Percentiles rank a stretch among this genome's conserved stretches.
Evolutionary conservation across 2,329 filamentous ascomycete genomes (phyloP).

Genomic region (Stachybotrys chartarum): DNA sequence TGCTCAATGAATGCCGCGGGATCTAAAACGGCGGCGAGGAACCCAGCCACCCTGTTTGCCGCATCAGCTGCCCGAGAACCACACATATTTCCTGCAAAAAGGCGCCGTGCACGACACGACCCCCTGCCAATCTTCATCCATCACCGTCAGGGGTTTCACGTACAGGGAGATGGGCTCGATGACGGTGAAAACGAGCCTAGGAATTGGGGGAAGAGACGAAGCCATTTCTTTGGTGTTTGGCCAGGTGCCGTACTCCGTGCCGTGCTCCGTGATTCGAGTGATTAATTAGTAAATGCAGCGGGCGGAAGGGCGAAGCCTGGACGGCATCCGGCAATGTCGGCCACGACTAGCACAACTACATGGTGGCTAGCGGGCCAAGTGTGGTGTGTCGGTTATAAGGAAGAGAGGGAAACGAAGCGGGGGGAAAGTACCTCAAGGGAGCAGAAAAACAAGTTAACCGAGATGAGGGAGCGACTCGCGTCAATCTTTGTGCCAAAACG

Average conservation of each 20-base stretch:
- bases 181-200: conserved; percentile 59
- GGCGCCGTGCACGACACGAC: not conserved
- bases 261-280: not conserved
- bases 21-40: conserved; percentile 45
- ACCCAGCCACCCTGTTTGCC: conserved; percentile 48
- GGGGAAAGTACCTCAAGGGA: not conserved
- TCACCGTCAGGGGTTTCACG: conserved; percentile 14
- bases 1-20: conserved; percentile 57
- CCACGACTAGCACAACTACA: not conserved
- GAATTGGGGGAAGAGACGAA: conserved; percentile 54
- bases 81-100: not conserved
- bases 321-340: not conserved
- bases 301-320: not conserved
- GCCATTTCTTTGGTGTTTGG: conserved; percentile 38
- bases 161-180: conserved; percentile 64
- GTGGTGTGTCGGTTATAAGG: not conserved
- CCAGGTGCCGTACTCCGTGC: not conserved
- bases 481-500: too few relatives aligned
- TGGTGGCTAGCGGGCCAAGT: not conserved
- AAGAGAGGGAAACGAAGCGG: not conserved
- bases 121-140: not conserved
- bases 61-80: not conserved
- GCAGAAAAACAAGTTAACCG: too few relatives aligned
- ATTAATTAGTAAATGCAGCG: too few relatives aligned
- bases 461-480: not conserved